These are phyloP conservation scores for Orbilia brochopaga DNA, from an alignment of 2,329 filamentous ascomycete genomes.

Conservation along the genomic window DNA sequence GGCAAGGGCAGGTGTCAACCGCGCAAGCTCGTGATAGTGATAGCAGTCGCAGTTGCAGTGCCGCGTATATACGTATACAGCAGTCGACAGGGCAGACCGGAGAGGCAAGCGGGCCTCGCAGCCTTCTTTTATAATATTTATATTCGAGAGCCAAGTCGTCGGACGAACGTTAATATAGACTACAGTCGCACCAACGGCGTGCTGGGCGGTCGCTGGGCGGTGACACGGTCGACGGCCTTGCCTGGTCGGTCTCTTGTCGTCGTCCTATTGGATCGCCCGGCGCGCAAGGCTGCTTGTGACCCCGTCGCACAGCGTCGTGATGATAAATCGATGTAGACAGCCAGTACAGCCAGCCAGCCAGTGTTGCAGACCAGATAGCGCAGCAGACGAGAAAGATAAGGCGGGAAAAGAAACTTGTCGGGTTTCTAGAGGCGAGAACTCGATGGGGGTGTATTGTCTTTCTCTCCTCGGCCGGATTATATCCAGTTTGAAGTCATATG, in stretches of 20 bases:
- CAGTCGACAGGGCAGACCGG: no score
- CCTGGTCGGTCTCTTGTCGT: background rate
- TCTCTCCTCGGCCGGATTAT: slow-evolving; percentile 8
- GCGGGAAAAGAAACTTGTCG: slow-evolving; percentile 8
- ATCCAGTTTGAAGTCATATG: background rate
- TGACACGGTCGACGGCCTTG: slow-evolving; percentile 18
- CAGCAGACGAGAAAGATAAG: background rate
- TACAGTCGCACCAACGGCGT: slow-evolving; percentile 29
- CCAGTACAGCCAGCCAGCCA: slow-evolving; percentile 4
- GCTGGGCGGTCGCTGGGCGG: slow-evolving; percentile 44
- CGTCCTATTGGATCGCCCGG: slow-evolving; percentile 36
- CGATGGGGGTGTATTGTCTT: no score
- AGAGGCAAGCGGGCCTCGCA: background rate
- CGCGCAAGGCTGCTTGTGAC: slow-evolving; percentile 22
- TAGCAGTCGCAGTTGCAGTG: no score
- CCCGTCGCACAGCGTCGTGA: slow-evolving; percentile 18
- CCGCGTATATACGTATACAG: no score
- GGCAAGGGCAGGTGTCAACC: background rate
- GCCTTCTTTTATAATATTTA: slow-evolving; percentile 1
- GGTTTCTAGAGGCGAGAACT: slow-evolving; percentile 14
- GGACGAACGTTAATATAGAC: slow-evolving; percentile 48
- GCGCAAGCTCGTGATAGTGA: background rate
- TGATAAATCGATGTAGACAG: background rate
- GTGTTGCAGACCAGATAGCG: background rate
- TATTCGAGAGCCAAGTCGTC: slow-evolving; percentile 8